Evolutionary conservation across 768 basidiomycete genomes (phyloP).

Genomic region (Pilatotrama ljubarskyi): DNA sequence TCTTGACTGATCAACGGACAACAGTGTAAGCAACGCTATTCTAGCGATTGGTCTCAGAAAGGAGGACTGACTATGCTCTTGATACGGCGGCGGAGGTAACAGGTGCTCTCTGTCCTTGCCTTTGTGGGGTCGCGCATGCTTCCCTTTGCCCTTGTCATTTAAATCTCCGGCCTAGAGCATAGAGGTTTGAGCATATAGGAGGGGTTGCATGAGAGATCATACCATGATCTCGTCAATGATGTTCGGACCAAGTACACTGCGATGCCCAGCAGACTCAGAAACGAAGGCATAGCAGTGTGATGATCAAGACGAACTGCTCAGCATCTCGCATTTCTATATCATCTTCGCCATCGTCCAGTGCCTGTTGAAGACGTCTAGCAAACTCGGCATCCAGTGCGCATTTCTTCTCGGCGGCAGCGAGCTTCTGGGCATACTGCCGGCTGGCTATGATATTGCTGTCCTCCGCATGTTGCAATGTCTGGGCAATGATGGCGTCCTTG

Average conservation of each 20-base stretch:
- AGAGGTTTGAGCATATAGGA: background rate
- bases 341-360: slow-evolving; percentile 29
- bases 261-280: background rate
- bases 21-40: background rate
- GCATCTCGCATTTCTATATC: slow-evolving; percentile 35
- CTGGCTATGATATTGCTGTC: slow-evolving; percentile 30
- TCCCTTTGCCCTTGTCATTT: slow-evolving; percentile 33
- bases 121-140: background rate
- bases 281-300: background rate
- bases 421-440: slow-evolving; percentile 37
- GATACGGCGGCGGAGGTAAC: background rate
- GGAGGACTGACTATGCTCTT: background rate
- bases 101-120: background rate
- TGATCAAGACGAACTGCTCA: slow-evolving; percentile 27
- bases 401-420: slow-evolving; percentile 41
- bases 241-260: slow-evolving; percentile 32
- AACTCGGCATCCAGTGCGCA: slow-evolving; percentile 38
- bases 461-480: slow-evolving; percentile 33
- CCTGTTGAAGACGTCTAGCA: slow-evolving; percentile 35
- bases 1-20: background rate
- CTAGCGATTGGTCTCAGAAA: too few species aligned
- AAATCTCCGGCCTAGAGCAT: slow-evolving; percentile 29
- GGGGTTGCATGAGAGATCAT: background rate
- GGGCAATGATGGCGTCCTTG: slow-evolving; percentile 36
- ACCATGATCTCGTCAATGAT: slow-evolving; percentile 32